Evolutionary conservation across 352 stramenopile species (phyloP), one percentile per base, ranked within the genome.

Genomic region (Phytopythium litorale): DNA sequence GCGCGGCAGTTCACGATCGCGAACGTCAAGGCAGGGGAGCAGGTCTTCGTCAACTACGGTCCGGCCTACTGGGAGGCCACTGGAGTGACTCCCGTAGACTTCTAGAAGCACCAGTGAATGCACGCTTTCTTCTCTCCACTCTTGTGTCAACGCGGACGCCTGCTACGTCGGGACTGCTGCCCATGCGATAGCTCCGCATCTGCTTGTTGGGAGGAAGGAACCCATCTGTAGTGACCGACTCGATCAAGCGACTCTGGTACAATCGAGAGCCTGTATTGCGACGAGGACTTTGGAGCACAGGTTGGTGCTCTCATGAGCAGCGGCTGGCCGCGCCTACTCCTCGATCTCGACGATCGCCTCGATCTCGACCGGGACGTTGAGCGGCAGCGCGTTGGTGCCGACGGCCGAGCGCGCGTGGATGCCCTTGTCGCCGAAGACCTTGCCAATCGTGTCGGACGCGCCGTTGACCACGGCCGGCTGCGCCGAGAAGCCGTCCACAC

Each of bases 301-400:
- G 2, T 15, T n/a, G 18, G 25, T 60, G 9, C 32, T 32, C 33
- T n/a, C 38, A 30, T 3, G 38, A 23, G 37, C 7, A 23, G 21
- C 25, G 11, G 30, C 25, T 21, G 35, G 18, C 23, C 28, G 54
- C 35, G 15, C 25, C 68, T 82, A 88, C 53, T 97, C 76, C 58
- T 98, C 85, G 46, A 99, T 73, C 79, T 99, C 93, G 19, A 98
- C 86, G 63, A 99, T 91, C 60, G 93, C 90, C 78, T 99, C 97
- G 37, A 99, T 90, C 83, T 99, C 97, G 7, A 99, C 96, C 45
- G 93, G 87, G 50, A 99, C 92, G 67, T 98, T 98, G 42, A 99
- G 77, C 46, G 97, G 97, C 56, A 99, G 75, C 18, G 95, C 94
- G 72, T 97, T 99, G 16, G 96, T 98, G 61, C 97, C 97, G 53